A percentile compares a stretch with the other conserved stretches of the same genome.
Conservation (phyloP, 176 grass and related monocot species). For the Canna indica region DNA sequence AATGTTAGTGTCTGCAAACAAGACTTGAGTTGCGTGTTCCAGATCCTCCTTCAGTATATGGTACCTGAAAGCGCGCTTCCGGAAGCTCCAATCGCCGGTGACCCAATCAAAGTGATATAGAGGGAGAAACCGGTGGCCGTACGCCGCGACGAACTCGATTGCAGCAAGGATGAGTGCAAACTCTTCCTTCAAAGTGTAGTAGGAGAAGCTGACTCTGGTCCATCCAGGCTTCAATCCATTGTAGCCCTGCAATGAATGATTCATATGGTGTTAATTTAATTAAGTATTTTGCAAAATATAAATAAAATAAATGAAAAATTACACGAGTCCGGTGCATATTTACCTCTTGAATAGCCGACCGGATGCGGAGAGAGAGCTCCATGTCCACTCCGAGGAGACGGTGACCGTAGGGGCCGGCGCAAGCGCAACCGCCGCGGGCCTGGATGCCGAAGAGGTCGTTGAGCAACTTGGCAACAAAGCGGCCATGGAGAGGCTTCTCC, state of each 20-base stretch:
- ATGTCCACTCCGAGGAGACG: constrained; percentile 36
- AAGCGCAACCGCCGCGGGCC: constrained; percentile 65
- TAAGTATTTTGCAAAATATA: no score
- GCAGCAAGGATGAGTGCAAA: constrained; percentile 47
- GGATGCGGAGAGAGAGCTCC: constrained; percentile 44
- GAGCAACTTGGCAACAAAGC: constrained; percentile 52
- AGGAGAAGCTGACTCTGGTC: constrained; percentile 65
- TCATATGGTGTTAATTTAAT: no score
- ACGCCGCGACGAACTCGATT: constrained; percentile 45
- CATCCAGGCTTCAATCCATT: constrained; percentile 77
- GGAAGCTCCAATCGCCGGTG: constrained; percentile 53
- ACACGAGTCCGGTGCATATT: not conserved
- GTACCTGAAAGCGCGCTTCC: constrained; percentile 31
- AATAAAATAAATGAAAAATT: no score
- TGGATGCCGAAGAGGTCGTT: constrained; percentile 87
- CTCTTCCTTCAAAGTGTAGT: constrained; percentile 58
- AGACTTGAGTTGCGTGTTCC: not conserved
- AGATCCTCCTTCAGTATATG: constrained; percentile 28
- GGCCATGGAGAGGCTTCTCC: constrained; percentile 45
- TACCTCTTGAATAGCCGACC: constrained; percentile 48
- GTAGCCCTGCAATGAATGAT: constrained; percentile 61
- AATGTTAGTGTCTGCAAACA: not conserved
- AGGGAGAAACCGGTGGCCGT: constrained; percentile 47
- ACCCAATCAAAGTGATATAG: constrained; percentile 61
- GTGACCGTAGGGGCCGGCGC: constrained; percentile 64